phyloP scores from a whole-genome alignment of 768 basidiomycete genomes.

The Tulasnella sp. region DNA sequence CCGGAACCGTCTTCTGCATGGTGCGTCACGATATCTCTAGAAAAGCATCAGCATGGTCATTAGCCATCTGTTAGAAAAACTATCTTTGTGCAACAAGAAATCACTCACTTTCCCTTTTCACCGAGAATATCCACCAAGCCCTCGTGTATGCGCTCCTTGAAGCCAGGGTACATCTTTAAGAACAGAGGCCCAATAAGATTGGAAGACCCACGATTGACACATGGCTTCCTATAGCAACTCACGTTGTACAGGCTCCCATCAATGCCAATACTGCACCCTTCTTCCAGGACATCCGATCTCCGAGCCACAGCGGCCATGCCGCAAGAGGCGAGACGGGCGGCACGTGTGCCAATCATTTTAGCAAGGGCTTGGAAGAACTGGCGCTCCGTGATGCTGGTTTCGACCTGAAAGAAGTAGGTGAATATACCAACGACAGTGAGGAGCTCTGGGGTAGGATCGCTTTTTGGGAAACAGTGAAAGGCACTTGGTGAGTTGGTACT shows the following conservation, averaged over 20 bases:
- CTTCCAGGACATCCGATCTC: constrained; percentile 88
- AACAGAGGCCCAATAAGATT: neutral
- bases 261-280: constrained; percentile 80
- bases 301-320: constrained; percentile 94
- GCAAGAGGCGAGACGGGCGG: constrained; percentile 84
- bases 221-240: constrained; percentile 23
- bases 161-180: constrained; percentile 96
- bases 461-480: constrained; percentile 25
- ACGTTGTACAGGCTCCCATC: constrained; percentile 96
- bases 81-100: no score
- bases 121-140: constrained; percentile 92
- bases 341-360: constrained; percentile 76
- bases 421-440: constrained; percentile 97
- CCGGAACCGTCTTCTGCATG: constrained; percentile 89
- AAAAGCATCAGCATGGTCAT: no score
- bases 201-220: neutral
- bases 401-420: constrained; percentile 90
- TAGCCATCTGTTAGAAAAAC: no score
- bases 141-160: constrained; percentile 85
- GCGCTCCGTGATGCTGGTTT: constrained; percentile 91
- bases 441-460: constrained; percentile 92
- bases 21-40: constrained; percentile 59
- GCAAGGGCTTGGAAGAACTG: constrained; percentile 95
- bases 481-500: no score
- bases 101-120: constrained; percentile 75